Evolutionary conservation across 192 early-diverging fungal genomes (phyloP).

Genomic region (Umbelopsis sp.): DNA sequence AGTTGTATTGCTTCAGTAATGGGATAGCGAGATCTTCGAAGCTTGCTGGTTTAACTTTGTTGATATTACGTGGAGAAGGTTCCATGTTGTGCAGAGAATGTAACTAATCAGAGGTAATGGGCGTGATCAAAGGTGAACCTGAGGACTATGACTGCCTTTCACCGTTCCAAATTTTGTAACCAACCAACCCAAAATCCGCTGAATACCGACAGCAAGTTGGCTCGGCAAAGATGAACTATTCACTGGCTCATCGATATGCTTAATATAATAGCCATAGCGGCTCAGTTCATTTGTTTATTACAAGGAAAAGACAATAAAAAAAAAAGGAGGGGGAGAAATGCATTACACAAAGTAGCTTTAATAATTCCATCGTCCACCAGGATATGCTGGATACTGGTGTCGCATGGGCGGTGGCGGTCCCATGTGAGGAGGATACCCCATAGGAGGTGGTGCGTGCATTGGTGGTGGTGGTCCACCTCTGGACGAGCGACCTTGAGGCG

Average conservation of each 20-base stretch:
- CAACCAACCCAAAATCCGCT: too few species aligned
- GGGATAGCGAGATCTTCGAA: background rate
- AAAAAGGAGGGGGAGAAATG: background rate
- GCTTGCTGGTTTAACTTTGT: background rate
- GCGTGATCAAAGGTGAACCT: too few species aligned
- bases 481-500: background rate
- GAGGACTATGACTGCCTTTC: too few species aligned
- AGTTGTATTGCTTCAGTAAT: constrained; percentile 1
- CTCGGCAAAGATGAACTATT: too few species aligned
- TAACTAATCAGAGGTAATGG: too few species aligned
- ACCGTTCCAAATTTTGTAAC: too few species aligned
- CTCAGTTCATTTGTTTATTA: background rate
- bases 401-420: constrained; percentile 1
- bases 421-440: constrained; percentile 11
- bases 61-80: background rate
- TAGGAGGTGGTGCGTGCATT: constrained; percentile 6
- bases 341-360: background rate
- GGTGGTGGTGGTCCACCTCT: constrained; percentile 3
- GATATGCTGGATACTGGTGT: constrained; percentile 12
- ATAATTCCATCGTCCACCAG: constrained; percentile 8
- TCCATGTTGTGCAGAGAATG: background rate
- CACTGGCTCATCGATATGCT: background rate
- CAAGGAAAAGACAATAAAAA: background rate
- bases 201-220: too few species aligned
- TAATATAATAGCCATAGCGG: background rate